Evolutionary conservation across 139 green algal species (phyloP), one percentile per base, ranked within the genome.

Genomic region (Yamagishiella unicocca): DNA sequence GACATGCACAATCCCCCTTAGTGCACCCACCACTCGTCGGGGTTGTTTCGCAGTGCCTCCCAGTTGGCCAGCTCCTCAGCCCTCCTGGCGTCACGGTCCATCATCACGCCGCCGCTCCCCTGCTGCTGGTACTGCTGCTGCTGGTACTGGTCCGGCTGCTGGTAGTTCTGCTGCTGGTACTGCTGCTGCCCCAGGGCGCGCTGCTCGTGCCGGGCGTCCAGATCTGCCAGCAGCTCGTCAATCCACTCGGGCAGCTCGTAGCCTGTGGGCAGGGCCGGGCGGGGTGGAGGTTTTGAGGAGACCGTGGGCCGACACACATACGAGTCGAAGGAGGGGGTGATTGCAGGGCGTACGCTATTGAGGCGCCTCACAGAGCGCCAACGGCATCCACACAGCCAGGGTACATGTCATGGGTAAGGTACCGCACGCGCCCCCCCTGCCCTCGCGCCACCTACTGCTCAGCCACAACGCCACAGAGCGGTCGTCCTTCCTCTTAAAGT

Each of bases 401-500:
- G n/a, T n/a, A n/a, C n/a, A n/a, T n/a, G n/a, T n/a, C n/a, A n/a
- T n/a, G n/a, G n/a, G n/a, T n/a, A n/a, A n/a, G n/a, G n/a, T n/a
- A n/a, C n/a, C n/a, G n/a, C n/a, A n/a, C n/a, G n/a, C n/a, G n/a
- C n/a, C n/a, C n/a, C n/a, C n/a, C n/a, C n/a, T n/a, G n/a, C n/a
- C n/a, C n/a, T 68, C 64, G 35, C 33, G 6, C 17, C 8, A 84
- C 78, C 61, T 27, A 84, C 78, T 84, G 45, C 43, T 72, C 2
- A 93, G 21, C 86, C 86, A 93, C 24, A 93, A 67, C 35, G 58
- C 87, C 3, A 53, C 54, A 2, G 62, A 46, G 45, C 45, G 81
- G 42, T 85, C 79, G 9, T 58, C 90, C 67, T 91, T 93, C 71
- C 85, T 75, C 83, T 90, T 91, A 68, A 92, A 95, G 81, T 95